phyloP scores from a whole-genome alignment of 2,329 filamentous ascomycete species.

The Alternaria brassicae region DNA sequence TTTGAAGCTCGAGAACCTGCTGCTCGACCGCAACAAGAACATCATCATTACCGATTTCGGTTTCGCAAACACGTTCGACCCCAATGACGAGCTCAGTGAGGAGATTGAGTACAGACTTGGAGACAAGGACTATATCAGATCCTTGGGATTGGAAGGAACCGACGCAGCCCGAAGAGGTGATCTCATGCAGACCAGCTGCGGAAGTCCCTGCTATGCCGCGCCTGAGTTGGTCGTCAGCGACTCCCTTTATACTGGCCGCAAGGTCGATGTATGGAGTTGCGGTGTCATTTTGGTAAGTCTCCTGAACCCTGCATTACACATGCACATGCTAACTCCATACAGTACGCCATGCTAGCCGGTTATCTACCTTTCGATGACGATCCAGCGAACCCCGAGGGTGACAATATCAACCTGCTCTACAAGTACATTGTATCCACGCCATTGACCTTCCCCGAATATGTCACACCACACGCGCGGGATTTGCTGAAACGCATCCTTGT shows the following conservation, averaged over 20 bases:
- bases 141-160: conserved; percentile 80
- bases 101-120: conserved; percentile 87
- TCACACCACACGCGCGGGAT: conserved; percentile 94
- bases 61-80: conserved; percentile 97
- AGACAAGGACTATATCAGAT: conserved; percentile 88
- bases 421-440: conserved; percentile 99
- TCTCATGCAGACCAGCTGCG: conserved; percentile 98
- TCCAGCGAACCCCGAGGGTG: conserved; percentile 95
- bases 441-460: conserved; percentile 97
- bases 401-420: conserved; percentile 98
- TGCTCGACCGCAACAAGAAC: conserved; percentile 95
- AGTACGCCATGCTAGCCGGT: conserved; percentile 99
- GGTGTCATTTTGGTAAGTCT: conserved; percentile 91
- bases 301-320: conserved; percentile 14
- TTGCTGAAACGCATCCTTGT: conserved; percentile 91
- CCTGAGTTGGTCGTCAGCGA: conserved; percentile 97
- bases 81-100: conserved; percentile 83
- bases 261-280: conserved; percentile 99
- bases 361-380: conserved; percentile 98
- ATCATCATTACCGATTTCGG: conserved; percentile 99
- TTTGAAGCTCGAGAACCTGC: conserved; percentile 92
- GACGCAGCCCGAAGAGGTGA: conserved; percentile 85
- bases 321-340: conserved; percentile 21
- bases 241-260: conserved; percentile 93
- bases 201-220: conserved; percentile 96